Evolutionary conservation across 768 basidiomycete species (phyloP), one percentile per base, ranked within the genome.

Genomic region (Porpolomopsis calyptriformis): DNA sequence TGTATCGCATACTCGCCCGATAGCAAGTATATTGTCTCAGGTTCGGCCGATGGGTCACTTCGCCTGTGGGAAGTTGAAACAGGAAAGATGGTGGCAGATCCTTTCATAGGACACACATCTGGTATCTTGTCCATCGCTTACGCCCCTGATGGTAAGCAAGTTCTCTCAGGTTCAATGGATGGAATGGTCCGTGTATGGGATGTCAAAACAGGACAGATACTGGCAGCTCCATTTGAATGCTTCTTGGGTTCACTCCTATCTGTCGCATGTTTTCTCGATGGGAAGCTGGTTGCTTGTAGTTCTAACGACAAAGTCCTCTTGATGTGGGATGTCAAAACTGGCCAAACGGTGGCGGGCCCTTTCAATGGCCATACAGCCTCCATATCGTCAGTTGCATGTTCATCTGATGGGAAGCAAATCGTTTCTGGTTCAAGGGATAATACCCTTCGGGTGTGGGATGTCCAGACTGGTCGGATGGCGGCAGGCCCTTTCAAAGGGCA

Each of bases 1-100:
- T 53, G 53, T 12, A 53, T 63, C 18, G 50, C 51, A 23, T 57
- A 61, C 50, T 59, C 61, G 9, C 55, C 57, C 1, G 53, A 61
- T 46, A 58, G 59, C 2, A 46, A 50, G 19, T 48, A 43, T 9
- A 45, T 61, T 43, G 46, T 53, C n/a, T 57, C 60, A 4, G 54
- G 53, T 12, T 57, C 56, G 4, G 33, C 27, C 11, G 53, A 53
- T 34, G 18, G 29, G 22, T 51, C 49, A 3, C 38, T 59, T 24
- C 33, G 43, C n/a, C n/a, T 60, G 1, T 61, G 60, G 60, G 53
- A 57, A 41, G 46, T 47, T 18, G 40, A 49, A 24, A 43, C 11
- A 12, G 41, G 29, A 31, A 7, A 31, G 7, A 14, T 7, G 7
- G 29, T 31, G 29, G 29, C 7, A 31, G 14, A 14, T 18, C 43